A percentile compares a stretch with the other conserved stretches of the same genome.
phyloP scores from a whole-genome alignment of 208 protist species.

The Crithidia brevicula region DNA sequence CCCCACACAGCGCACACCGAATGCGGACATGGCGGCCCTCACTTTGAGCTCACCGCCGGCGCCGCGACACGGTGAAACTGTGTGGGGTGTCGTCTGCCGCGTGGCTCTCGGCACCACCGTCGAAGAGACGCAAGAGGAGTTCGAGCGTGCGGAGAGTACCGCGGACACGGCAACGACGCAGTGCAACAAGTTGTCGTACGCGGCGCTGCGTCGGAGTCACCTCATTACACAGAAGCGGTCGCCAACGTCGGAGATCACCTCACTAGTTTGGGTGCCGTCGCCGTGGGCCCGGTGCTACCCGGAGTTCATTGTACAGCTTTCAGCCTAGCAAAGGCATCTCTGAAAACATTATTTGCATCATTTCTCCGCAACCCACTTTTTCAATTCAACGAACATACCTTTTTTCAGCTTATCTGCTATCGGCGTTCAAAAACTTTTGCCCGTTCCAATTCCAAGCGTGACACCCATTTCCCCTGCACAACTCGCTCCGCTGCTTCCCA shows the following conservation, averaged over 20 bases:
- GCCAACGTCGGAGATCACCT: too few relatives aligned
- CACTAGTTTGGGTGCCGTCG: slow-evolving; percentile 28
- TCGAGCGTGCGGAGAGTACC: slow-evolving; percentile 5
- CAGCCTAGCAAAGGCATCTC: too few relatives aligned
- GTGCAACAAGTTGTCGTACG: slow-evolving; percentile 26
- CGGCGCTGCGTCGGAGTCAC: slow-evolving; percentile 31
- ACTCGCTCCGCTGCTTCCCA: too few relatives aligned
- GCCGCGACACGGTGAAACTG: background rate
- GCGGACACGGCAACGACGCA: slow-evolving; percentile 14
- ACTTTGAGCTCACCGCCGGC: background rate
- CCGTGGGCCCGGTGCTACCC: slow-evolving; percentile 56
- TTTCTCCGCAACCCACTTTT: too few relatives aligned
- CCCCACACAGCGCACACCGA: background rate
- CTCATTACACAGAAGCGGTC: slow-evolving; percentile 1
- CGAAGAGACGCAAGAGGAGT: slow-evolving; percentile 30
- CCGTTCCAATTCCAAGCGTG: too few relatives aligned
- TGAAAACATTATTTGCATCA: too few relatives aligned
- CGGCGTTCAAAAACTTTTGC: too few relatives aligned
- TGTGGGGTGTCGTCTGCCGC: slow-evolving; percentile 63
- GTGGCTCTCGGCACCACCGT: slow-evolving; percentile 62
- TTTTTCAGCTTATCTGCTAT: too few relatives aligned
- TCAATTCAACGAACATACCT: too few relatives aligned
- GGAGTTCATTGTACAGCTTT: slow-evolving; percentile 53
- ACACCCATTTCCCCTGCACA: too few relatives aligned
- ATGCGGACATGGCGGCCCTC: slow-evolving; percentile 15